Percentiles rank a stretch among this genome's conserved stretches.
Evolutionary conservation across 208 protist species (phyloP).

Genomic region (Leishmania tarentolae): DNA sequence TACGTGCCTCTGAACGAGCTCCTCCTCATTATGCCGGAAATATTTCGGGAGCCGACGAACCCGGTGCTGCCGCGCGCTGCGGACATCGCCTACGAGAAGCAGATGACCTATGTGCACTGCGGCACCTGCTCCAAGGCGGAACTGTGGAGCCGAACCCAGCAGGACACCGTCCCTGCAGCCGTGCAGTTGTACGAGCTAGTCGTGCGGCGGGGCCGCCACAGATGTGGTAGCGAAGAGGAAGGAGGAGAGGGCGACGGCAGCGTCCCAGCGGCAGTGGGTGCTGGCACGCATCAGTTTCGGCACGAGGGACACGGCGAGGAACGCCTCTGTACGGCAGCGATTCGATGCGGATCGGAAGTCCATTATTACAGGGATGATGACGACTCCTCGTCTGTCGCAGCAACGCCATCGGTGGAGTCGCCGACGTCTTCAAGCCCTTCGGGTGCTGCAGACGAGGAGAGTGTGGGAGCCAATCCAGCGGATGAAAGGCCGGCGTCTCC

Average conservation of each 20-base stretch:
- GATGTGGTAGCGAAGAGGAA: constrained; percentile 19
- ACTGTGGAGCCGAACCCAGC: constrained; percentile 32
- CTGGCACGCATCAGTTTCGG: neutral
- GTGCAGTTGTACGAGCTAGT: constrained; percentile 31
- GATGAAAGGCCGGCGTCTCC: neutral
- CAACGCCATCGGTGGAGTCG: constrained; percentile 27
- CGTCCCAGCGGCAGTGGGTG: neutral
- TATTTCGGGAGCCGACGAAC: constrained; percentile 63
- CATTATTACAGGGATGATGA: neutral
- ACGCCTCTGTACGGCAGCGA: neutral
- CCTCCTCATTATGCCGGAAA: constrained; percentile 72
- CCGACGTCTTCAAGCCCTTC: constrained; percentile 17
- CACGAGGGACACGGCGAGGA: neutral
- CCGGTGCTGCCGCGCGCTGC: constrained; percentile 62
- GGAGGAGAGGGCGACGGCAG: neutral
- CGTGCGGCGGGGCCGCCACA: constrained; percentile 21
- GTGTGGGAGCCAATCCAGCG: neutral
- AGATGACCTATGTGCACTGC: constrained; percentile 86
- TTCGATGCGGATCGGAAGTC: neutral
- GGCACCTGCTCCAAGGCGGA: constrained; percentile 64
- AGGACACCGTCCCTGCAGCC: constrained; percentile 22
- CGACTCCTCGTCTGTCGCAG: constrained; percentile 11
- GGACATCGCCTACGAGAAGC: constrained; percentile 79
- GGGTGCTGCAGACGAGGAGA: neutral
- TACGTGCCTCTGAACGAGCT: constrained; percentile 86